Base-by-base conservation (phyloP, 2,329 filamentous ascomycete genomes). In the Talaromyces albobiverticillius region DNA sequence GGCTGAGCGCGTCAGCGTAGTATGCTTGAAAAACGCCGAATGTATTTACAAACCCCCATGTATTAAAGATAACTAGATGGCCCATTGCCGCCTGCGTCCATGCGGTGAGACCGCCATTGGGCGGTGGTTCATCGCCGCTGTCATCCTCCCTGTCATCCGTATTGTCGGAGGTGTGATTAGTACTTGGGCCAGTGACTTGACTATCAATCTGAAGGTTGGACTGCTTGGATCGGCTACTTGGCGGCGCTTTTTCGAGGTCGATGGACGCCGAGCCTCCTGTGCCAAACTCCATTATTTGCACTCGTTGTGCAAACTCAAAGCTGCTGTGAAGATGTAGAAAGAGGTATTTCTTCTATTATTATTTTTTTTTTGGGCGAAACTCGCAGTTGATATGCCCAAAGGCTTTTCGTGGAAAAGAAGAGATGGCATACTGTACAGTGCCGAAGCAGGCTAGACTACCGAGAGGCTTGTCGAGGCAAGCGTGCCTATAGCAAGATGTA, bases 21-120 rank as follows among this genome's bases (percentile, higher is more conserved):
- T 76, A 78, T 1, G 72, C 69, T 52, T 75, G 71, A 49, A 79
- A 76, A 3, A 73, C 64, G n/a, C 78, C 76, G 41, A 76, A 78
- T 0, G 72, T 20, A 73, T 78, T 79, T 42, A 68, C 55, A 54
- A 73, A 73, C 11, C 75, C 76, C 0, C 78, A 61, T n/a, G 62
- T 66, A 3, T 63, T 70, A 59, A 78, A 76, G 52, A 20, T 18
- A 10, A 16, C 22, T 7, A 29, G 14, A 31, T 29, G 31, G 1
- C 23, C 42, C 14, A 29, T 43, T 43, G 14, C 22, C 14, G 23
- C 42, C 25, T 31, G 42, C 26, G 14, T 26, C 42, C 42, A 46
- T 46, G 42, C 42, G 14, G 20, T 29, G 22, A 29, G 14, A 16
- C 16, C 23, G 23, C 42, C 42, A 45, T 45, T 45, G 13, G 42